Base-by-base conservation (phyloP, 169 alveolate genomes). In the Plasmodium fragile region DNA sequence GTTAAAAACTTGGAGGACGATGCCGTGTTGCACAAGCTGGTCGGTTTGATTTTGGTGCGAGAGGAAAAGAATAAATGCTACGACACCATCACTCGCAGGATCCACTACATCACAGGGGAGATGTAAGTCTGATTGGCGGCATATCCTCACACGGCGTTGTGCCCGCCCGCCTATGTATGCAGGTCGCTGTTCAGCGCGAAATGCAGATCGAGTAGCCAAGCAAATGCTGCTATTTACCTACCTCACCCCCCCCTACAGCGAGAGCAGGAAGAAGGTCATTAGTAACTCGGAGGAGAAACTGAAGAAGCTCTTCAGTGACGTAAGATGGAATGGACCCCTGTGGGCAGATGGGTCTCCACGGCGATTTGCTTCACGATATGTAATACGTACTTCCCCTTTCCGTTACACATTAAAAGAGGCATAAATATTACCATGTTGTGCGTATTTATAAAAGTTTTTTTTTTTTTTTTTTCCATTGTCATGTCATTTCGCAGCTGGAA, bases 231-330 rank as follows among this genome's bases (percentile, higher is more conserved):
- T n/a, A n/a, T n/a, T n/a, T n/a, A n/a, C 30, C 22, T 39, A 65
- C 45, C 11, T 6, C 39, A 52, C 69, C 3, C n/a, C 39, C 77
- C 43, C 43, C 39, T 85, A 16, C 70, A 85, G 93, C 41, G 93
- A 85, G 34, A 72, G 84, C 84, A 73, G 93, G 79, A 85, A 85
- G 45, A 85, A 85, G 43, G 84, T 85, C 32, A 72, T 85, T 43
- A 85, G 36, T 72, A 85, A 73, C 49, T 85, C 93, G 32, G 93
- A 85, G 72, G 93, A 85, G 43, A 85, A 85, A 53, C 59, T 85
- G 78, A 85, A 49, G 69, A 85, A 85, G 32, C 93, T 85, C 25
- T 85, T 85, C 53, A 85, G 93, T 32, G 93, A 85, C 65, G 93
- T 85, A 85, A 73, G 41, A 49, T 2, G 6, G 53, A n/a, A 43